These are phyloP conservation scores for Fomitopsis pinicola DNA, from an alignment of 1,284 basidiomycete species.

Conservation along the genomic window DNA sequence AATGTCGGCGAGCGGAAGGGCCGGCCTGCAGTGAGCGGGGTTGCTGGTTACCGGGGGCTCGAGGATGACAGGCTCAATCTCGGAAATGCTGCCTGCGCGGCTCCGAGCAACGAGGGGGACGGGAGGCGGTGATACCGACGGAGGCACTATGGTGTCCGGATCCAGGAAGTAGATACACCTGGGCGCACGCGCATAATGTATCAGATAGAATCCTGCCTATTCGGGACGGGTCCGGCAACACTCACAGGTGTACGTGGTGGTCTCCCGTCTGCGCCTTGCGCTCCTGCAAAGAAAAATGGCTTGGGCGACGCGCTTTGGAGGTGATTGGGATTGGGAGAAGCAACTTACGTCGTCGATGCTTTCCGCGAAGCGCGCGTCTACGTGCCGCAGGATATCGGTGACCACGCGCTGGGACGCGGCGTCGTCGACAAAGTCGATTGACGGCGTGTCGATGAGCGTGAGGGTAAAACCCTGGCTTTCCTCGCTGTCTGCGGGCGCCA, in stretches of 20 bases:
- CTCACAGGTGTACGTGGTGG: slow-evolving; percentile 77
- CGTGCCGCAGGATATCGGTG: slow-evolving; percentile 58
- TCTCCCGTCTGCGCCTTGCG: slow-evolving; percentile 63
- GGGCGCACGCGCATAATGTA: slow-evolving; percentile 10
- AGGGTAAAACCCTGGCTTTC: slow-evolving; percentile 49
- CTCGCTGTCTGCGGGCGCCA: slow-evolving; percentile 30
- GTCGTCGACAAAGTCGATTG: slow-evolving; percentile 65
- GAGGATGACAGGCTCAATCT: slow-evolving; percentile 69
- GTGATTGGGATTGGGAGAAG: slow-evolving; percentile 18
- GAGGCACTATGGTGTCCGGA: slow-evolving; percentile 70
- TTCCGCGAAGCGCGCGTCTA: slow-evolving; percentile 64
- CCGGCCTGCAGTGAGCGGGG: slow-evolving; percentile 58
- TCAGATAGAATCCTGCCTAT: slow-evolving; percentile 16
- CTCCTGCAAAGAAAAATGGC: slow-evolving; percentile 40
- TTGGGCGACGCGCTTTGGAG: slow-evolving; percentile 11
- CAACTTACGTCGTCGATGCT: slow-evolving; percentile 67
- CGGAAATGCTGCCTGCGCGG: slow-evolving; percentile 65
- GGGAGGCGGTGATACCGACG: slow-evolving; percentile 55
- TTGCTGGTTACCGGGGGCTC: slow-evolving; percentile 73
- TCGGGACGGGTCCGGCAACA: slow-evolving; percentile 19
- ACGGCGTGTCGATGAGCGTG: slow-evolving; percentile 75
- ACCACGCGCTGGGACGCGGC: slow-evolving; percentile 51
- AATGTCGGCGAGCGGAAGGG: slow-evolving; percentile 76
- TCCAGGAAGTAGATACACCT: slow-evolving; percentile 81
- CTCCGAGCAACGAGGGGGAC: slow-evolving; percentile 59